A percentile compares a stretch with the other conserved stretches of the same genome.
Evolutionary conservation across 495 filamentous ascomycete genomes (phyloP).

Genomic region (Bryoglossum gracile): DNA sequence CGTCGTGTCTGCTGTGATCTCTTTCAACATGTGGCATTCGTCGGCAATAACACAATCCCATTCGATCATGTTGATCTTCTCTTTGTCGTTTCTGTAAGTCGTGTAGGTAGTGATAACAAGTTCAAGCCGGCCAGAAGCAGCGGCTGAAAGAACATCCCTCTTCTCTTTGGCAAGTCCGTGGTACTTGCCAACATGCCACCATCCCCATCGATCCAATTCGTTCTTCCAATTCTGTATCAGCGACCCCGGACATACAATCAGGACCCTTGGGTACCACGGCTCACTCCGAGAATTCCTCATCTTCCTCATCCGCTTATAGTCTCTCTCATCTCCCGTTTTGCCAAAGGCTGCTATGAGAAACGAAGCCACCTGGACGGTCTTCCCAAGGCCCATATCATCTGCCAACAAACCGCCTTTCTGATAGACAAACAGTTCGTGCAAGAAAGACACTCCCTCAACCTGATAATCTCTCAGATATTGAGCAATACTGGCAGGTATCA

Average conservation of each 20-base stretch:
- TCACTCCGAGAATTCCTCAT: conserved; percentile 39
- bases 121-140: conserved; percentile 68
- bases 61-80: conserved; percentile 70
- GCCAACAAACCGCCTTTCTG: conserved; percentile 87
- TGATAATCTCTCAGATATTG: conserved; percentile 94
- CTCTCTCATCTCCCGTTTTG: conserved; percentile 86
- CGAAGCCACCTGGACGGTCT: conserved; percentile 93
- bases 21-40: conserved; percentile 92
- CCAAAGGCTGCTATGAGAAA: conserved; percentile 92
- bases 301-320: conserved; percentile 87
- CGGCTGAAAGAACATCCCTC: conserved; percentile 64
- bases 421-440: conserved; percentile 86
- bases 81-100: conserved; percentile 73
- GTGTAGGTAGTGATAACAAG: conserved; percentile 90
- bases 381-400: conserved; percentile 96
- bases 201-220: conserved; percentile 85
- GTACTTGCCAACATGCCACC: conserved; percentile 83
- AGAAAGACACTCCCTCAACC: conserved; percentile 73
- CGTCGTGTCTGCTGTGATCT: conserved; percentile 66
- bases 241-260: conserved; percentile 84
- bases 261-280: conserved; percentile 76
- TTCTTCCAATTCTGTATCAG: conserved; percentile 86
- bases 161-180: conserved; percentile 60
- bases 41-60: conserved; percentile 99
- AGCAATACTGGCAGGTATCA: conserved; percentile 85